Evolutionary conservation across 768 basidiomycete species (phyloP).

Genomic region (Sporobolomyces phaffii): DNA sequence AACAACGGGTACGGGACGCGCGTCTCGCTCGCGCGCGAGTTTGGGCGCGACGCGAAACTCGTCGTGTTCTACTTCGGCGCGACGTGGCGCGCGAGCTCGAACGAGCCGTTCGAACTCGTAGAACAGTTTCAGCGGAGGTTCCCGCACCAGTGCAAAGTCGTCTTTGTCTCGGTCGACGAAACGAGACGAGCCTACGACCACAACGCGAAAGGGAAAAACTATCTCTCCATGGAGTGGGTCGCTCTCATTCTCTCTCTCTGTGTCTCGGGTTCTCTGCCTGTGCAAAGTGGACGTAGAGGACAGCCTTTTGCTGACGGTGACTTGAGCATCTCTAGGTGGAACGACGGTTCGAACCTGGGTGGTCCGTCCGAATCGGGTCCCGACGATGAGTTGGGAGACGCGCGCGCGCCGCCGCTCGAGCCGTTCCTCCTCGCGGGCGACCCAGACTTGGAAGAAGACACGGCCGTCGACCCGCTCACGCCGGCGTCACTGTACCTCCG

Average conservation of each 20-base stretch:
- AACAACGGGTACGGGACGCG: slow-evolving; percentile 18
- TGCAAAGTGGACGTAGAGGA: not conserved
- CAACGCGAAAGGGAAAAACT: slow-evolving; percentile 19
- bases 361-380: not conserved
- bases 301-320: no score
- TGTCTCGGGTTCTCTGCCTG: no score
- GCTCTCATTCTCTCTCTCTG: not conserved
- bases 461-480: not conserved
- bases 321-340: no score
- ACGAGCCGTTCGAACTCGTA: slow-evolving; percentile 21
- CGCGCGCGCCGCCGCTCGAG: slow-evolving; percentile 18
- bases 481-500: slow-evolving; percentile 32
- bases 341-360: slow-evolving; percentile 36
- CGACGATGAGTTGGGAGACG: not conserved
- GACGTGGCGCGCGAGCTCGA: slow-evolving; percentile 13
- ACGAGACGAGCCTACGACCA: slow-evolving; percentile 10
- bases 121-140: slow-evolving; percentile 1
- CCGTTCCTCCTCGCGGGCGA: slow-evolving; percentile 40
- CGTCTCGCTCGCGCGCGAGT: slow-evolving; percentile 28
- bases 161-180: slow-evolving; percentile 38
- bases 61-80: slow-evolving; percentile 40
- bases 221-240: slow-evolving; percentile 38
- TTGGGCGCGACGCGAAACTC: slow-evolving; percentile 25
- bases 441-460: slow-evolving; percentile 36
- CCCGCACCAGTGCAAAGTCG: slow-evolving; percentile 38